Evolutionary conservation across 2,329 filamentous ascomycete species (phyloP).

Genomic region (Phialemoniopsis sp.): DNA sequence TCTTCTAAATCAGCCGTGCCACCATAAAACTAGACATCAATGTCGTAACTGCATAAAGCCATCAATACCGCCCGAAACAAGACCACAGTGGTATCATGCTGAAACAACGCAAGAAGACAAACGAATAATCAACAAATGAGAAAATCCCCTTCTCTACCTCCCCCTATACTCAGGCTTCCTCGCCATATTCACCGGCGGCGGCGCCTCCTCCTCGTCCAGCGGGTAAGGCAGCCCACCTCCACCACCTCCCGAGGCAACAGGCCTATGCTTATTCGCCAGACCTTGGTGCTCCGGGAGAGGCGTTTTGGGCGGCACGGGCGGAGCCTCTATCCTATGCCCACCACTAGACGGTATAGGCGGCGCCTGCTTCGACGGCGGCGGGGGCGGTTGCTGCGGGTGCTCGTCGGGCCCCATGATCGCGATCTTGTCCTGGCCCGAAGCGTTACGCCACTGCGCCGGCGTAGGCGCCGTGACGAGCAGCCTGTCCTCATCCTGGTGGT

Average conservation of each 20-base stretch:
- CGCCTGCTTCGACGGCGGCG: no score
- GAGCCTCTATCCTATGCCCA: slow-evolving; percentile 43
- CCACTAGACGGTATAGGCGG: no score
- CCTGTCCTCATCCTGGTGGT: slow-evolving; percentile 39
- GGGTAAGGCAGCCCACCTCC: slow-evolving; percentile 67
- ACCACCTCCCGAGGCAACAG: not conserved
- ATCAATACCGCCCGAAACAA: no score
- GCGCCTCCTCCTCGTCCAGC: slow-evolving; percentile 65
- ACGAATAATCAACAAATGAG: no score
- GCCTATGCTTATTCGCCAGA: not conserved
- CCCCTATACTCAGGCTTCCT: slow-evolving; percentile 69
- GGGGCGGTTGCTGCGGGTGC: slow-evolving; percentile 33
- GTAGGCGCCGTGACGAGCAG: slow-evolving; percentile 54
- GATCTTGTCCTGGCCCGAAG: slow-evolving; percentile 64
- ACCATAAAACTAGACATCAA: no score
- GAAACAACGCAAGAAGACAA: no score
- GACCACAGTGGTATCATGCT: no score
- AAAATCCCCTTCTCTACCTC: no score
- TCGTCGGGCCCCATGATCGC: slow-evolving; percentile 59
- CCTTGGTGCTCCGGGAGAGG: slow-evolving; percentile 56
- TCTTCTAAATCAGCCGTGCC: no score
- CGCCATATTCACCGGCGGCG: slow-evolving; percentile 80
- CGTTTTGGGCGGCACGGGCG: slow-evolving; percentile 74
- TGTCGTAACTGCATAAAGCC: no score
- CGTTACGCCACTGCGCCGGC: slow-evolving; percentile 53